These are phyloP conservation scores for Amoebophrya sp. DNA, from an alignment of 169 alveolate genomes.

Conservation along the genomic window DNA sequence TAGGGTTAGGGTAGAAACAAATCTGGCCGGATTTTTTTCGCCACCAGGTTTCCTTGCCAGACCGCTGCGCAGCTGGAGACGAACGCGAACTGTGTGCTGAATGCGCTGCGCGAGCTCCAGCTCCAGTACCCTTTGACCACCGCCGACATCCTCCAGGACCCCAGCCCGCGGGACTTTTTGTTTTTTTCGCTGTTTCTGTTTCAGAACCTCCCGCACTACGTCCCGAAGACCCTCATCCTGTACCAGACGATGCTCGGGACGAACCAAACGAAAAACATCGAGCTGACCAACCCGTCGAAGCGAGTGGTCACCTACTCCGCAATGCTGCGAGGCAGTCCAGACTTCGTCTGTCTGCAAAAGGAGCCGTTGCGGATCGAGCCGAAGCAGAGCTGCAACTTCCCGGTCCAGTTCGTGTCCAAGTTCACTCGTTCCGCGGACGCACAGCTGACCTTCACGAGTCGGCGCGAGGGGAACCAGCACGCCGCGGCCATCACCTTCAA, in stretches of 20 bases:
- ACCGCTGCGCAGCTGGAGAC: slow-evolving; percentile 38
- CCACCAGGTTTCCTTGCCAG: slow-evolving; percentile 28
- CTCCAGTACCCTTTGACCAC: slow-evolving; percentile 44
- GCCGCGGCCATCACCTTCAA: slow-evolving; percentile 34
- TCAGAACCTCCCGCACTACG: slow-evolving; percentile 70
- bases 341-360: slow-evolving; percentile 35
- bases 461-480: slow-evolving; percentile 33
- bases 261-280: slow-evolving; percentile 55
- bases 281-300: slow-evolving; percentile 60
- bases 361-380: slow-evolving; percentile 50
- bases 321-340: slow-evolving; percentile 55
- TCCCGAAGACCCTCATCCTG: slow-evolving; percentile 65
- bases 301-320: slow-evolving; percentile 61
- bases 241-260: slow-evolving; percentile 70
- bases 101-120: slow-evolving; percentile 49
- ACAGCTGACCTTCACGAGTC: slow-evolving; percentile 56
- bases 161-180: slow-evolving; percentile 59
- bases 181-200: slow-evolving; percentile 54
- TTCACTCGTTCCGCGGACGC: slow-evolving; percentile 56
- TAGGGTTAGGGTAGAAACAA: too few species aligned
- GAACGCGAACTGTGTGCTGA: slow-evolving; percentile 43
- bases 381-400: slow-evolving; percentile 52
- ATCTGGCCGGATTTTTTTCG: neutral
- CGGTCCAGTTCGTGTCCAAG: slow-evolving; percentile 57
- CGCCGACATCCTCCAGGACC: slow-evolving; percentile 40